These are phyloP conservation scores for Hamigera avellanea DNA, from an alignment of 495 filamentous ascomycete species.

Conservation along the genomic window DNA sequence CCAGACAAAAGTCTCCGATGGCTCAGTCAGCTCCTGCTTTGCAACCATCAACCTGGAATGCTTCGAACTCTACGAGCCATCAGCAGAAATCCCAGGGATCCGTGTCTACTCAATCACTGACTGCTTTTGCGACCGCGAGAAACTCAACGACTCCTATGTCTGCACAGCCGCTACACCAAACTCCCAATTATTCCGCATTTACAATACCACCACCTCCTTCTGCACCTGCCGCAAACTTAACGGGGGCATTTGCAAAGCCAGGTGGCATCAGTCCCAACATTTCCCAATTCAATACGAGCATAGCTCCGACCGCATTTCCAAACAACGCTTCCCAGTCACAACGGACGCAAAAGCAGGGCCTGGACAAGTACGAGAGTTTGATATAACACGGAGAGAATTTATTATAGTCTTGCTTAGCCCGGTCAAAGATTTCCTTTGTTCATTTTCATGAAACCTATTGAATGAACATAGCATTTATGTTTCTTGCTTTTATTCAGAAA, in stretches of 20 bases:
- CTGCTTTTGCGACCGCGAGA: constrained; percentile 17
- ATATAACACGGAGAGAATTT: constrained; percentile 41
- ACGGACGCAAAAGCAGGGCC: constrained; percentile 36
- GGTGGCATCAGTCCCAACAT: constrained; percentile 4
- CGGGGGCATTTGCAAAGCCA: constrained; percentile 1
- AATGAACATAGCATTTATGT: too few relatives aligned
- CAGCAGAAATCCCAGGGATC: constrained; percentile 9
- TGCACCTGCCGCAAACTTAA: neutral
- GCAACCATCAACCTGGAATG: constrained; percentile 22
- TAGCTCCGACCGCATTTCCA: constrained; percentile 9
- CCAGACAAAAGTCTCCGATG: constrained; percentile 18
- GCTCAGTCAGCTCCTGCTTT: constrained; percentile 19
- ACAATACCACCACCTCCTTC: constrained; percentile 36
- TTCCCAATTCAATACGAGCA: constrained; percentile 11
- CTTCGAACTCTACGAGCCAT: constrained; percentile 3
- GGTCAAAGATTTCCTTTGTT: too few relatives aligned
- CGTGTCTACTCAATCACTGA: constrained; percentile 13
- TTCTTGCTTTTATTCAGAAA: too few relatives aligned
- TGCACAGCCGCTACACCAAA: constrained; percentile 12
- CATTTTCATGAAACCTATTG: too few relatives aligned
- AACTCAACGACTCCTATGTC: constrained; percentile 11
- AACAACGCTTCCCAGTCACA: constrained; percentile 17
- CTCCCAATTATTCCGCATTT: constrained; percentile 31
- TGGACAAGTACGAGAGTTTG: constrained; percentile 76
- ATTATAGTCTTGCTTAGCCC: too few relatives aligned